Conservation (phyloP, 169 alveolate species). For the Eimeria acervulina region DNA sequence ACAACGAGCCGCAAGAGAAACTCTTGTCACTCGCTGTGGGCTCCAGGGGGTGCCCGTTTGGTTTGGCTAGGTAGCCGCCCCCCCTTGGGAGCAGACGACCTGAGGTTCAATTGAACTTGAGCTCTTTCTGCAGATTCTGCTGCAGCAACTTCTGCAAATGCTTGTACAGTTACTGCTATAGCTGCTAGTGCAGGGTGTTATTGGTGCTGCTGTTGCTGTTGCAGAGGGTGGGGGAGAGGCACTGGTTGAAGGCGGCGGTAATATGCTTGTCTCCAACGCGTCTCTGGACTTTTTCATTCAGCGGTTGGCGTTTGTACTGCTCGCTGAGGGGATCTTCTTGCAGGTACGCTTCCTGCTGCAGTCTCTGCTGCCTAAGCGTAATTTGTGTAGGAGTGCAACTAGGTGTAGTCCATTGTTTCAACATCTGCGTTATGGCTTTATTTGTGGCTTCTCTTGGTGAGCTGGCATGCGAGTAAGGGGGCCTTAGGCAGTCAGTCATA, state of each 20-base stretch:
- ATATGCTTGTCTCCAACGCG: slow-evolving; percentile 45
- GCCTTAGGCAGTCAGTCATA: not conserved
- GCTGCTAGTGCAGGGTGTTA: not conserved
- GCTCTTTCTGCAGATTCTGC: not conserved
- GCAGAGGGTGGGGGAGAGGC: slow-evolving; percentile 53
- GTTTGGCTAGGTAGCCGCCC: not conserved
- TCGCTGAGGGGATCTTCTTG: slow-evolving; percentile 79
- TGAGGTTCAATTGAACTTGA: not conserved
- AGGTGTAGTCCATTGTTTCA: not conserved
- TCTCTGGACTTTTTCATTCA: slow-evolving; percentile 78
- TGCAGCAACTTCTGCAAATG: not conserved
- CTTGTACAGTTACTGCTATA: not conserved
- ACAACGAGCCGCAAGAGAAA: not conserved
- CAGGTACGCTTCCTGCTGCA: slow-evolving; percentile 67
- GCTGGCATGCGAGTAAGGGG: not conserved
- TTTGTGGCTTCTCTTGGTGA: not conserved
- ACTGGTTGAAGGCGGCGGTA: slow-evolving; percentile 56
- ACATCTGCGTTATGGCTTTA: not conserved
- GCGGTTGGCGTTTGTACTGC: slow-evolving; percentile 62
- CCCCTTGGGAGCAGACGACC: not conserved
- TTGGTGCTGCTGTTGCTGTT: not conserved
- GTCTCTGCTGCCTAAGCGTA: not conserved
- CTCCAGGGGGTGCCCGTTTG: not conserved
- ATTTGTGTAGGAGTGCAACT: not conserved
- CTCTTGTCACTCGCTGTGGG: not conserved